These are phyloP conservation scores for Cladosporium sp. DNA, from an alignment of 2,329 filamentous ascomycete species.

Conservation along the genomic window DNA sequence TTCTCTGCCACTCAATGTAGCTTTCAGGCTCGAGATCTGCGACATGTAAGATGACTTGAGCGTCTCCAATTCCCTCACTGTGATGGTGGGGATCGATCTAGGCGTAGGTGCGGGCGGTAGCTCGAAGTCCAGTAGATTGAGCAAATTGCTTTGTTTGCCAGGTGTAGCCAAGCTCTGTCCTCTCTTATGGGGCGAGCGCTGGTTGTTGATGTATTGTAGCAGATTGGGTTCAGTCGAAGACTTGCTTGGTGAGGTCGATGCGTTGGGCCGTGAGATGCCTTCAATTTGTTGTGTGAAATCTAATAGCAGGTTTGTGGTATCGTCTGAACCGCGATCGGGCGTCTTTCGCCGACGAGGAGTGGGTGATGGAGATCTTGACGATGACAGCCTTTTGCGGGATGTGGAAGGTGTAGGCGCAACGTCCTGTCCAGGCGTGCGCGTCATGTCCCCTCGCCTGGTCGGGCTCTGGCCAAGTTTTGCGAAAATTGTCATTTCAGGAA, in stretches of 20 bases:
- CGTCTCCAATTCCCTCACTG: constrained; percentile 85
- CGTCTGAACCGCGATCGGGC: constrained; percentile 44
- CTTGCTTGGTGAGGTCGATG: constrained; percentile 48
- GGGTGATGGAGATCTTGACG: constrained; percentile 44
- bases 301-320: constrained; percentile 72
- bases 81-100: constrained; percentile 83
- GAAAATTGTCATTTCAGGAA: constrained; percentile 82
- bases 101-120: constrained; percentile 92
- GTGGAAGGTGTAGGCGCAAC: constrained; percentile 47
- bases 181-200: constrained; percentile 40
- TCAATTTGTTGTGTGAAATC: constrained; percentile 83
- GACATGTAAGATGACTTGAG: constrained; percentile 87
- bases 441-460: constrained; percentile 34
- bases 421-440: constrained; percentile 19
- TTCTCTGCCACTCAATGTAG: constrained; percentile 86
- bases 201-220: constrained; percentile 37
- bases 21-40: constrained; percentile 90
- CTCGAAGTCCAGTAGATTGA: constrained; percentile 81
- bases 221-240: constrained; percentile 46
- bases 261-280: constrained; percentile 42
- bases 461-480: constrained; percentile 62
- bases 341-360: constrained; percentile 49
- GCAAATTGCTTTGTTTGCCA: constrained; percentile 46
- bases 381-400: constrained; percentile 39
- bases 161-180: constrained; percentile 37